phyloP scores from a whole-genome alignment of 805 yeast genomes.

The Candida ficus region DNA sequence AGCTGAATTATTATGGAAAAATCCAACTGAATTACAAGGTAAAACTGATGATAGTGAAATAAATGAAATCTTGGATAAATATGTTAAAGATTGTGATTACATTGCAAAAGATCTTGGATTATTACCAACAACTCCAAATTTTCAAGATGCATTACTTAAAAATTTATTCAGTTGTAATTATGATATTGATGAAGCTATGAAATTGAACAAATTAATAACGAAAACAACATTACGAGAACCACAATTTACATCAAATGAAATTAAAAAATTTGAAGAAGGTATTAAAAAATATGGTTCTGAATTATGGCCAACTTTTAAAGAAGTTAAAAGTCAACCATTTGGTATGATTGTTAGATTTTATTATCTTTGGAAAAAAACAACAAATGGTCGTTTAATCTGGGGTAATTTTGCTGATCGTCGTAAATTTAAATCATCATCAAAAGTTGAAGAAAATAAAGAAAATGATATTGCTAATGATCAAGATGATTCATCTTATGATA shows the following conservation, averaged over 20 bases:
- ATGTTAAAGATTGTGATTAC: constrained; percentile 47
- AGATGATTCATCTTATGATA: constrained; percentile 71
- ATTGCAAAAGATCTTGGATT: constrained; percentile 53
- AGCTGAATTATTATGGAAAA: constrained; percentile 62
- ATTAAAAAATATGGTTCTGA: constrained; percentile 73
- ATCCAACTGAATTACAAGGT: constrained; percentile 22
- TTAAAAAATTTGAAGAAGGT: constrained; percentile 66
- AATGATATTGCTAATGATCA: constrained; percentile 31
- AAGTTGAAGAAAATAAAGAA: constrained; percentile 15
- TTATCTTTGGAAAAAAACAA: constrained; percentile 88
- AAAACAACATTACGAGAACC: constrained; percentile 71
- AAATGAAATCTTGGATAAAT: constrained; percentile 40
- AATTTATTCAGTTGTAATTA: constrained; percentile 48
- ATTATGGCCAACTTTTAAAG: constrained; percentile 63
- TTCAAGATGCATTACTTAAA: constrained; percentile 66
- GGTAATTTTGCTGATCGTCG: constrained; percentile 74
- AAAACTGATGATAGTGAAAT: constrained; percentile 18
- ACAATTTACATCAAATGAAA: constrained; percentile 59
- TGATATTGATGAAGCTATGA: constrained; percentile 44
- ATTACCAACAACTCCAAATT: constrained; percentile 68
- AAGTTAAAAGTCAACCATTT: constrained; percentile 67
- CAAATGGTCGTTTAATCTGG: constrained; percentile 73
- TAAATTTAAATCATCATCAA: constrained; percentile 41
- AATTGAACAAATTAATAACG: constrained; percentile 41
- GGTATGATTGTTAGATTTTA: constrained; percentile 83